phyloP scores from a whole-genome alignment of 495 filamentous ascomycete species.

The Penicillium herquei region DNA sequence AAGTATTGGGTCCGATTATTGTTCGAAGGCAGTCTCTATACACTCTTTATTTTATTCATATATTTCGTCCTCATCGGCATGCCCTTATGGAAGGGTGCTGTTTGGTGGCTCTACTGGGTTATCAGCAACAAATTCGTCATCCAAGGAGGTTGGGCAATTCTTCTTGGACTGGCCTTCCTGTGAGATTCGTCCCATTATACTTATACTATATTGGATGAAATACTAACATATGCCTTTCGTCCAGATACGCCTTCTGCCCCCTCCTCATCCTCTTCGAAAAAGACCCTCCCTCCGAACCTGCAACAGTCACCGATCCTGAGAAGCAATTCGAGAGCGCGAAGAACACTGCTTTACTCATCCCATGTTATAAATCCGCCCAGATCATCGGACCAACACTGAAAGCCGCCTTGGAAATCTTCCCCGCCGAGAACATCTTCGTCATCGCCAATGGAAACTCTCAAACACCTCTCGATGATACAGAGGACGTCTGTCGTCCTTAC shows the following conservation, averaged over 20 bases:
- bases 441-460: slow-evolving; percentile 44
- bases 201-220: neutral
- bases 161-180: slow-evolving; percentile 33
- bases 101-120: slow-evolving; percentile 42
- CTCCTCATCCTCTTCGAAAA: slow-evolving; percentile 39
- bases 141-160: slow-evolving; percentile 35
- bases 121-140: slow-evolving; percentile 37
- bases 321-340: slow-evolving; percentile 17
- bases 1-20: slow-evolving; percentile 31
- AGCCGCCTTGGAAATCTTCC: slow-evolving; percentile 48
- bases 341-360: slow-evolving; percentile 47
- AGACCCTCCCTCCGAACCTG: slow-evolving; percentile 18
- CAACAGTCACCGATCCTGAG: slow-evolving; percentile 7
- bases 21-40: slow-evolving; percentile 38
- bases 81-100: slow-evolving; percentile 42
- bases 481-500: slow-evolving; percentile 42
- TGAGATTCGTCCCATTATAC: slow-evolving; percentile 13
- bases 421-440: slow-evolving; percentile 43
- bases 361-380: slow-evolving; percentile 45
- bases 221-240: neutral
- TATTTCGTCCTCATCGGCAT: slow-evolving; percentile 42
- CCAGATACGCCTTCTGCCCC: slow-evolving; percentile 39
- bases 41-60: slow-evolving; percentile 27
- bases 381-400: slow-evolving; percentile 43
- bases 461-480: slow-evolving; percentile 41